Conservation (phyloP, 805 yeast species). For the Metschnikowia bowlesiae region DNA sequence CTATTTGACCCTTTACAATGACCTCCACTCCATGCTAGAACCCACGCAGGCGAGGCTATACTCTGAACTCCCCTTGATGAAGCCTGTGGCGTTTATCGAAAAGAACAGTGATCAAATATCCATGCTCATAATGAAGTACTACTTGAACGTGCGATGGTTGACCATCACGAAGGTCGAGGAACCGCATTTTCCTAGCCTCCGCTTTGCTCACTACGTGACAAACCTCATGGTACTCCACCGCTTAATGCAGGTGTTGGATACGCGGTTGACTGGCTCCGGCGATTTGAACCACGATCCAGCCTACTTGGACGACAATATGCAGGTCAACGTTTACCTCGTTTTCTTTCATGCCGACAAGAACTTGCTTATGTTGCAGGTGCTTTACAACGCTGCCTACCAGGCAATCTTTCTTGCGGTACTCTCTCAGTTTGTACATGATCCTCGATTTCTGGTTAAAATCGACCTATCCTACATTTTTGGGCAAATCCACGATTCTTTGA, state of each 20-base stretch:
- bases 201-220: constrained; percentile 14
- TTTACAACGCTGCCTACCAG: constrained; percentile 8
- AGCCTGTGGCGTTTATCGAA: constrained; percentile 7
- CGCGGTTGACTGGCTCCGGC: constrained; percentile 1
- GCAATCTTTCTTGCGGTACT: constrained; percentile 14
- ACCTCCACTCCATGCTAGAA: constrained; percentile 5
- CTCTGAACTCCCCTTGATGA: constrained; percentile 4
- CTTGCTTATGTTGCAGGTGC: constrained; percentile 6
- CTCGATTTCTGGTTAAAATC: constrained; percentile 1
- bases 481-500: constrained; percentile 7
- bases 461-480: constrained; percentile 10
- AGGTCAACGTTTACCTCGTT: not conserved
- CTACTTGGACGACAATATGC: not conserved
- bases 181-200: constrained; percentile 14
- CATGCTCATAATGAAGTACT: constrained; percentile 7
- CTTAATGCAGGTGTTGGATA: constrained; percentile 11
- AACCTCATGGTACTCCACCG: constrained; percentile 13
- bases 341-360: constrained; percentile 6
- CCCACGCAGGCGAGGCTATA: constrained; percentile 8
- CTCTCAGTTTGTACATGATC: constrained; percentile 9
- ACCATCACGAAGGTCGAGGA: constrained; percentile 13
- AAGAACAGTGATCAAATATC: constrained; percentile 6
- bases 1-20: constrained; percentile 13
- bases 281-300: not conserved
- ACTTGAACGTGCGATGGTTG: constrained; percentile 12